Percentiles rank a stretch among this genome's conserved stretches.
phyloP scores from a whole-genome alignment of 108 stramenopile species.

The Pelagomonas calceolata region DNA sequence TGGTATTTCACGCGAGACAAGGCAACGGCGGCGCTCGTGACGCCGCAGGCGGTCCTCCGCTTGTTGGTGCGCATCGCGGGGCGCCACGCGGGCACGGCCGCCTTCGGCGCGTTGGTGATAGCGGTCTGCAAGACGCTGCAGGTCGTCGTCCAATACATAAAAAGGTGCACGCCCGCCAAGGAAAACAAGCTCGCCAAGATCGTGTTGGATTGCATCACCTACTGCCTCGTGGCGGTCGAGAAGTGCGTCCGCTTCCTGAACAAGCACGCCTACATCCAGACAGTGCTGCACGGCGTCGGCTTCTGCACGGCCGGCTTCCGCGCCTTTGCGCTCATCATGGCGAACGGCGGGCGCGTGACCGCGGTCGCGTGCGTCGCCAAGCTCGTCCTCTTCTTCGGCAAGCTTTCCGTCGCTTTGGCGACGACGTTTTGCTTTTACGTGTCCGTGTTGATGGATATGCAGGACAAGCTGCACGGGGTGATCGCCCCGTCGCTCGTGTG shows the following conservation, averaged over 20 bases:
- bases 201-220: constrained; percentile 71
- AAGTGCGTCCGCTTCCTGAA: constrained; percentile 53
- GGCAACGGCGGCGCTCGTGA: not conserved
- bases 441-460: constrained; percentile 4
- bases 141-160: constrained; percentile 63
- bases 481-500: constrained; percentile 59
- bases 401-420: constrained; percentile 59
- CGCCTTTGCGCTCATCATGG: constrained; percentile 21
- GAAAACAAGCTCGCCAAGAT: constrained; percentile 55
- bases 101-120: constrained; percentile 81
- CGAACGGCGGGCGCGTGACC: constrained; percentile 21
- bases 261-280: constrained; percentile 57
- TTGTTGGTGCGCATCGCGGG: not conserved
- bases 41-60: not conserved
- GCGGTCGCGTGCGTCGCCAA: constrained; percentile 15
- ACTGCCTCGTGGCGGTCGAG: constrained; percentile 72
- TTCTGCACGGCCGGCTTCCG: constrained; percentile 18
- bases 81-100: constrained; percentile 85
- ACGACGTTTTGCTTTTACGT: constrained; percentile 40
- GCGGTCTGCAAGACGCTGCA: constrained; percentile 78
- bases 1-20: constrained; percentile 77
- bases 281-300: constrained; percentile 37
- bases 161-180: constrained; percentile 63
- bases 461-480: constrained; percentile 18
- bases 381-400: constrained; percentile 70